Evolutionary conservation across 2,329 filamentous ascomycete genomes (phyloP).

Genomic region (Colletotrichum sidae): DNA sequence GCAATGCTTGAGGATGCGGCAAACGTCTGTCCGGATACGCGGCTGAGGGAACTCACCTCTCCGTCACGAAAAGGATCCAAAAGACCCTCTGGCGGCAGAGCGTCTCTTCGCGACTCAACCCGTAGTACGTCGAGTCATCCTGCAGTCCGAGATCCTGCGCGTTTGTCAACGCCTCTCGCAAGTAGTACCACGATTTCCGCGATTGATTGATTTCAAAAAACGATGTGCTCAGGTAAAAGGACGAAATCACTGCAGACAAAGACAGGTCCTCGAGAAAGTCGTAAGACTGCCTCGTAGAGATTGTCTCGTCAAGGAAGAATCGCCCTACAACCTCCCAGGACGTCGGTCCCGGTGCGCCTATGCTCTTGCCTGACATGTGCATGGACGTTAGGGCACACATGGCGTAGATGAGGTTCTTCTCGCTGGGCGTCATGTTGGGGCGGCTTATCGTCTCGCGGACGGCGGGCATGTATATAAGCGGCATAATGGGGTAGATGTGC

Average conservation of each 20-base stretch:
- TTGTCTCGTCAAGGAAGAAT: constrained; percentile 68
- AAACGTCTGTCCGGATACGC: neutral
- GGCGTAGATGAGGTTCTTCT: constrained; percentile 63
- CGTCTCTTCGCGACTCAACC: constrained; percentile 59
- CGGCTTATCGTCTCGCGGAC: constrained; percentile 62
- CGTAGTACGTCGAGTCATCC: constrained; percentile 66
- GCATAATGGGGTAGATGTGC: constrained; percentile 73
- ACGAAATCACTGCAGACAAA: constrained; percentile 68
- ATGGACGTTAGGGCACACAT: constrained; percentile 67
- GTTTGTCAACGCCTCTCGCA: constrained; percentile 70
- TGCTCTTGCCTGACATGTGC: constrained; percentile 60
- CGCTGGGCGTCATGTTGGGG: constrained; percentile 47
- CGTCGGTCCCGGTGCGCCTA: constrained; percentile 50
- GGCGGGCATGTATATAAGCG: constrained; percentile 68
- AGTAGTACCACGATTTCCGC: constrained; percentile 71
- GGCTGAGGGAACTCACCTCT: constrained; percentile 56
- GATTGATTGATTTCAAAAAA: constrained; percentile 72
- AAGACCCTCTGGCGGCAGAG: constrained; percentile 68
- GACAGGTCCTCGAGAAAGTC: constrained; percentile 69
- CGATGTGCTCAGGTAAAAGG: constrained; percentile 70
- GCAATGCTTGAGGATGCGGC: neutral
- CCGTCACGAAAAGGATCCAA: constrained; percentile 73
- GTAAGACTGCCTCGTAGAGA: constrained; percentile 65
- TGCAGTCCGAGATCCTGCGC: constrained; percentile 70
- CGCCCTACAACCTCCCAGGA: constrained; percentile 64